phyloP scores from a whole-genome alignment of 176 grass and related monocot species.

The Bonia amplexicaulis region DNA sequence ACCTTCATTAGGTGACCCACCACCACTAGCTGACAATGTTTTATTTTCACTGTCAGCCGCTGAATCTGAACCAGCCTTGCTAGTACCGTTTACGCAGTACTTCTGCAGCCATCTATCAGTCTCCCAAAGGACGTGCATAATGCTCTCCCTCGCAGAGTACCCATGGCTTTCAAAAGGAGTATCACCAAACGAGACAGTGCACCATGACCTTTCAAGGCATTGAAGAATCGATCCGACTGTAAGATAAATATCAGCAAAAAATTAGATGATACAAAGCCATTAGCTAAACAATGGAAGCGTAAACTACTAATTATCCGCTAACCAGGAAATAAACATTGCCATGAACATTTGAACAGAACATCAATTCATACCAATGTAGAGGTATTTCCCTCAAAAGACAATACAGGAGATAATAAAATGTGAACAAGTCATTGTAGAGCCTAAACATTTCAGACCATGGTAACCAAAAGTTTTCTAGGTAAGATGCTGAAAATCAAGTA shows the following conservation, averaged over 20 bases:
- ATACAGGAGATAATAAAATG: neutral
- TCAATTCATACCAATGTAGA: neutral
- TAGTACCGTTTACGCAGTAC: conserved; percentile 59
- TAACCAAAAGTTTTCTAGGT: neutral
- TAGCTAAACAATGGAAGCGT: neutral
- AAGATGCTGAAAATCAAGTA: neutral
- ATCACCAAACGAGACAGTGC: conserved; percentile 83
- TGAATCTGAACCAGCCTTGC: conserved; percentile 44
- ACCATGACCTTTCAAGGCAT: conserved; percentile 98
- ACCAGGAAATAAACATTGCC: neutral
- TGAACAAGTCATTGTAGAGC: neutral
- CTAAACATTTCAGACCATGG: neutral
- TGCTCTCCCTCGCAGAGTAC: conserved; percentile 94
- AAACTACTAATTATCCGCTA: neutral
- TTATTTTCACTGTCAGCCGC: conserved; percentile 40
- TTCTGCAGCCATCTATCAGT: conserved; percentile 90
- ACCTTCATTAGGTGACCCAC: conserved; percentile 47
- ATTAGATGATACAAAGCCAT: conserved; percentile 6
- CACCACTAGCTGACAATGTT: conserved; percentile 56
- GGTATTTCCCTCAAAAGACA: neutral
- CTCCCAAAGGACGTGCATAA: conserved; percentile 99
- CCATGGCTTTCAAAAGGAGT: conserved; percentile 94
- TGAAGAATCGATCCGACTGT: conserved; percentile 98
- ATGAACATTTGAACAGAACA: neutral
- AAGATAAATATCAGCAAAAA: neutral